Percentiles rank a stretch among this genome's conserved stretches.
Evolutionary conservation across 345 rosid genomes (phyloP).

Genomic region (Aethionema arabicum): DNA sequence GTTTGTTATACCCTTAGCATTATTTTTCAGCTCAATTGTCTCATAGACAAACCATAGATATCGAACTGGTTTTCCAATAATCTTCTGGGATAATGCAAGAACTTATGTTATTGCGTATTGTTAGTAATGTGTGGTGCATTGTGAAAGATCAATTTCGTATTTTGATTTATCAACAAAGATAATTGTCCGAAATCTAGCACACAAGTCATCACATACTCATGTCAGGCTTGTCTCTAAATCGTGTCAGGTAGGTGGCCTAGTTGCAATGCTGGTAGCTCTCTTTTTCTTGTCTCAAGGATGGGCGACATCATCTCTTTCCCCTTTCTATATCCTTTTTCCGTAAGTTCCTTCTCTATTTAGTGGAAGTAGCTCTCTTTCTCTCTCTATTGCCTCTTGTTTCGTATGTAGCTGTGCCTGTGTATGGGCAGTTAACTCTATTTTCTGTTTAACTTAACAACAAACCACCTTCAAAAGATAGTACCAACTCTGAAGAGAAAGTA

Average conservation of each 20-base stretch:
- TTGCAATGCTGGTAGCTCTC: constrained; percentile 82
- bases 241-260: constrained; percentile 84
- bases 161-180: neutral
- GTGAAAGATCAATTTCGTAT: neutral
- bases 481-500: constrained; percentile 39
- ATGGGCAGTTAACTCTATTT: constrained; percentile 16
- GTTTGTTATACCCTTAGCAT: neutral
- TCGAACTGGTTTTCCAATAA: constrained; percentile 5
- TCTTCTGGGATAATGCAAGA: neutral
- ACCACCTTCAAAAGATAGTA: constrained; percentile 59
- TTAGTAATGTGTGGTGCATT: neutral
- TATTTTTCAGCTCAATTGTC: constrained; percentile 1
- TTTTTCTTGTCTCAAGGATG: constrained; percentile 95
- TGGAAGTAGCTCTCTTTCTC: neutral
- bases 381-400: constrained; percentile 13
- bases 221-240: constrained; percentile 1
- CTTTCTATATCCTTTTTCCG: constrained; percentile 75
- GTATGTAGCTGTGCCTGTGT: constrained; percentile 8
- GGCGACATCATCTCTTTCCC: constrained; percentile 82
- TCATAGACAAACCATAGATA: constrained; percentile 1
- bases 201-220: constrained; percentile 1
- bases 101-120: constrained; percentile 2
- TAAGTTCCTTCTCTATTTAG: constrained; percentile 5
- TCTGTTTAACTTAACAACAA: constrained; percentile 56
- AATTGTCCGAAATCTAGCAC: constrained; percentile 7